Conservation (phyloP, 495 filamentous ascomycete species). For the Melanomma pulvis-pyrius region DNA sequence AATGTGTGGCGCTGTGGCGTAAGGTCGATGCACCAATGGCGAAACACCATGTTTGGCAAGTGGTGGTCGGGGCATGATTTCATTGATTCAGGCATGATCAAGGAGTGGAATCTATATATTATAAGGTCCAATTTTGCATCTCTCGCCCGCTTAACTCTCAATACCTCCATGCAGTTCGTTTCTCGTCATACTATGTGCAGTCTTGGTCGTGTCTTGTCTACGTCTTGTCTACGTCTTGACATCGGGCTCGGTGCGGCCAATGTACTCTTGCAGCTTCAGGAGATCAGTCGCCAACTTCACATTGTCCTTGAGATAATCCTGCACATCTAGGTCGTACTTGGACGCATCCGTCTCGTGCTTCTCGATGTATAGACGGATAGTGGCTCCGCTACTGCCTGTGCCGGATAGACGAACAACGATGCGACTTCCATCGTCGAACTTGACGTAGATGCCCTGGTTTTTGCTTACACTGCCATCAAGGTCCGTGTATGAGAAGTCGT, state of each 20-base stretch:
- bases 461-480: constrained; percentile 92
- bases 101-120: constrained; percentile 6
- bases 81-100: not conserved
- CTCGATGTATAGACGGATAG: constrained; percentile 95
- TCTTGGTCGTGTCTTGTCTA: not conserved
- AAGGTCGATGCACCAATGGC: too few relatives aligned
- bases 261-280: constrained; percentile 84
- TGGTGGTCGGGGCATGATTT: too few relatives aligned
- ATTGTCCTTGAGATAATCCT: constrained; percentile 92
- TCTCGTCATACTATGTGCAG: constrained; percentile 7
- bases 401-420: constrained; percentile 93
- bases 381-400: constrained; percentile 91
- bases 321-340: constrained; percentile 75
- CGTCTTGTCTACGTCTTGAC: constrained; percentile 75
- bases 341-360: constrained; percentile 78
- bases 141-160: not conserved
- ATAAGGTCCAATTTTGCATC: not conserved
- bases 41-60: too few relatives aligned
- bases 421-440: constrained; percentile 91
- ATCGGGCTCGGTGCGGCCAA: constrained; percentile 89
- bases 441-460: constrained; percentile 93
- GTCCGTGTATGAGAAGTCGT: constrained; percentile 96
- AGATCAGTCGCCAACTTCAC: constrained; percentile 80
- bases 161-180: not conserved
- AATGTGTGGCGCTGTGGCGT: not conserved